Evolutionary conservation across 352 stramenopile species (phyloP).

Genomic region (Thalassiosira exigua): DNA sequence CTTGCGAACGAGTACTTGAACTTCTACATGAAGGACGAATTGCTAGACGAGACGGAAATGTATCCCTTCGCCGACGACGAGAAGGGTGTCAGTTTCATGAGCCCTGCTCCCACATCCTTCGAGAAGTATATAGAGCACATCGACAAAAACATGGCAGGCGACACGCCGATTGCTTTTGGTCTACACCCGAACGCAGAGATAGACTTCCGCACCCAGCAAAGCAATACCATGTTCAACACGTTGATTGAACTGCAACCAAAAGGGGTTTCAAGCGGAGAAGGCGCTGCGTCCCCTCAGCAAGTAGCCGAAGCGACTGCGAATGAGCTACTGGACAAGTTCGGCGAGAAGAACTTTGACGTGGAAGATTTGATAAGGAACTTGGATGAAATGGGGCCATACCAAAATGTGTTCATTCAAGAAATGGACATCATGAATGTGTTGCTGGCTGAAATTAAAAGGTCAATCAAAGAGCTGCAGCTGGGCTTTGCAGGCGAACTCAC

Average conservation of each 20-base stretch:
- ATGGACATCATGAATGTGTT: constrained; percentile 97
- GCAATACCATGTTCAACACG: constrained; percentile 94
- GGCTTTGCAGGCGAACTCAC: constrained; percentile 96
- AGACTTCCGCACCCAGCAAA: constrained; percentile 96
- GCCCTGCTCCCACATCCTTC: constrained; percentile 93
- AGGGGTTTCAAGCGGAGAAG: constrained; percentile 85
- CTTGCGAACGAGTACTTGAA: constrained; percentile 97
- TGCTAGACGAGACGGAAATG: constrained; percentile 98
- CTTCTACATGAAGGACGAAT: constrained; percentile 97
- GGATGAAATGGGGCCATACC: constrained; percentile 93
- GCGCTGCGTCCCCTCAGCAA: constrained; percentile 90
- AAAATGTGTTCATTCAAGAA: constrained; percentile 98
- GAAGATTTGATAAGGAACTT: constrained; percentile 93
- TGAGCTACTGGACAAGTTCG: constrained; percentile 93
- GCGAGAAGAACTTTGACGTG: constrained; percentile 97
- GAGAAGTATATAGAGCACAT: constrained; percentile 98
- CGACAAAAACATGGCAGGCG: constrained; percentile 93
- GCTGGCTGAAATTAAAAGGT: constrained; percentile 93
- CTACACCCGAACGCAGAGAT: constrained; percentile 98
- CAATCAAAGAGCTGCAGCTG: constrained; percentile 95
- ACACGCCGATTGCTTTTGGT: constrained; percentile 97
- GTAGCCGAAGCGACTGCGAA: constrained; percentile 90
- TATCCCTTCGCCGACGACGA: constrained; percentile 97
- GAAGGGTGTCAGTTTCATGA: constrained; percentile 94
- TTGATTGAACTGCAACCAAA: constrained; percentile 95